phyloP scores from a whole-genome alignment of 768 basidiomycete genomes.

The Trametopsis cervina region DNA sequence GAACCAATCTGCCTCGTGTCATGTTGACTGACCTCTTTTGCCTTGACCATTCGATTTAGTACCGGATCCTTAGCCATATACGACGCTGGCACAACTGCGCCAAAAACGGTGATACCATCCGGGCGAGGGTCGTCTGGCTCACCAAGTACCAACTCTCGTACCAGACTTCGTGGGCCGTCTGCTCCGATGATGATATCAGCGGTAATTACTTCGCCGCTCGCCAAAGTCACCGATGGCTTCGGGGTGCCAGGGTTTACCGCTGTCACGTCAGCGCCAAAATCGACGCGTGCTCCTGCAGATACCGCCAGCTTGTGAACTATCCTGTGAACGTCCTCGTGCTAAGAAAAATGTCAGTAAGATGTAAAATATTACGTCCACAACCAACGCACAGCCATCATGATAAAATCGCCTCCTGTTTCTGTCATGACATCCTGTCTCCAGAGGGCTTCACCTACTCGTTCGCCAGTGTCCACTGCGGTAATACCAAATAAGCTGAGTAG shows the following conservation, averaged over 20 bases:
- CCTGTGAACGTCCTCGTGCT: constrained; percentile 48
- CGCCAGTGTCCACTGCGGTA: constrained; percentile 35
- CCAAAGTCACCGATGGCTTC: constrained; percentile 22
- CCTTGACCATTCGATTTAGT: constrained; percentile 23
- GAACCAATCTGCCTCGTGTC: neutral
- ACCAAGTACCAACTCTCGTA: constrained; percentile 28
- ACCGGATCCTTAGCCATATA: constrained; percentile 34
- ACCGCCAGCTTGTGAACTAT: constrained; percentile 41
- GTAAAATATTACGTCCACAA: neutral
- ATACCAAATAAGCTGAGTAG: constrained; percentile 10
- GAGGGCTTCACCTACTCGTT: constrained; percentile 37
- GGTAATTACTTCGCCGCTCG: constrained; percentile 34
- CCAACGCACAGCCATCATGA: constrained; percentile 38
- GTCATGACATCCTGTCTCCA: constrained; percentile 41
- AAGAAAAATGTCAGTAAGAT: constrained; percentile 1
- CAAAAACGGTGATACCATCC: constrained; percentile 34
- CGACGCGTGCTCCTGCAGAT: constrained; percentile 41
- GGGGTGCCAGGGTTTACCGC: constrained; percentile 4
- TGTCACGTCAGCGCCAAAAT: constrained; percentile 12
- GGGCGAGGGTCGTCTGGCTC: constrained; percentile 25
- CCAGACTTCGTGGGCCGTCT: constrained; percentile 44
- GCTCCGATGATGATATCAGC: constrained; percentile 56
- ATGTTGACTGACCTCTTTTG: constrained; percentile 26
- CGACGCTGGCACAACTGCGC: constrained; percentile 33
- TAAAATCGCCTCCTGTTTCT: constrained; percentile 43